phyloP scores from a whole-genome alignment of 495 filamentous ascomycete genomes.

The Aspergillus steynii region DNA sequence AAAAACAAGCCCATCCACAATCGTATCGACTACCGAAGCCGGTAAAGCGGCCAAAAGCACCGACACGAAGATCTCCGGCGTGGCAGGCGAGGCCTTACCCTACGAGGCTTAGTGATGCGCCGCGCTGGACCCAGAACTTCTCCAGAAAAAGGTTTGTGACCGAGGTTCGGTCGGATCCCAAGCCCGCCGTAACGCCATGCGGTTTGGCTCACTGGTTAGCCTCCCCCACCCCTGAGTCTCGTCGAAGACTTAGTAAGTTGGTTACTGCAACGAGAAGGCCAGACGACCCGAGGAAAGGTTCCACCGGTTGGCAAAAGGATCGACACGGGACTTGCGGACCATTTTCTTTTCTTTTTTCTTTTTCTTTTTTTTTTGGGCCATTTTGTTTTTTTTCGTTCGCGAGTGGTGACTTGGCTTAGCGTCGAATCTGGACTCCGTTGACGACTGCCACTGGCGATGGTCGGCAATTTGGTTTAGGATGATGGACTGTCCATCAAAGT shows the following conservation, averaged over 20 bases:
- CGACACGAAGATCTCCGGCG: constrained; percentile 21
- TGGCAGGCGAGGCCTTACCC: constrained; percentile 21
- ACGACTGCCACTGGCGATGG: neutral
- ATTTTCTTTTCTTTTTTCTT: neutral
- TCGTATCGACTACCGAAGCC: constrained; percentile 15
- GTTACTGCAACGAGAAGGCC: constrained; percentile 16
- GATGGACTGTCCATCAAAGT: neutral
- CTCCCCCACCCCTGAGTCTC: neutral
- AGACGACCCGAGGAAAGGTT: constrained; percentile 12
- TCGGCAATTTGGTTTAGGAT: neutral
- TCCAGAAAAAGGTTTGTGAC: constrained; percentile 18
- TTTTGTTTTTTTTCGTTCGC: neutral
- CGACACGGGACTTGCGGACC: constrained; percentile 7
- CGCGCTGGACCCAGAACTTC: constrained; percentile 17
- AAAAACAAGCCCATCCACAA: constrained; percentile 1
- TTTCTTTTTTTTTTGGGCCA: neutral
- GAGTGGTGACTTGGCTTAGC: neutral
- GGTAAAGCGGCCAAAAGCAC: constrained; percentile 8
- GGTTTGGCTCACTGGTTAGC: neutral
- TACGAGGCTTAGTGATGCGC: constrained; percentile 15
- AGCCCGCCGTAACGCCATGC: neutral
- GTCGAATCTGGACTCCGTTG: neutral
- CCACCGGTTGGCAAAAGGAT: constrained; percentile 6
- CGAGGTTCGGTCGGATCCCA: constrained; percentile 6
- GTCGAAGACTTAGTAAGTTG: neutral